Evolutionary conservation across 2,329 filamentous ascomycete genomes (phyloP), one percentile per base, ranked within the genome.

Genomic region (Huntiella omanensis): DNA sequence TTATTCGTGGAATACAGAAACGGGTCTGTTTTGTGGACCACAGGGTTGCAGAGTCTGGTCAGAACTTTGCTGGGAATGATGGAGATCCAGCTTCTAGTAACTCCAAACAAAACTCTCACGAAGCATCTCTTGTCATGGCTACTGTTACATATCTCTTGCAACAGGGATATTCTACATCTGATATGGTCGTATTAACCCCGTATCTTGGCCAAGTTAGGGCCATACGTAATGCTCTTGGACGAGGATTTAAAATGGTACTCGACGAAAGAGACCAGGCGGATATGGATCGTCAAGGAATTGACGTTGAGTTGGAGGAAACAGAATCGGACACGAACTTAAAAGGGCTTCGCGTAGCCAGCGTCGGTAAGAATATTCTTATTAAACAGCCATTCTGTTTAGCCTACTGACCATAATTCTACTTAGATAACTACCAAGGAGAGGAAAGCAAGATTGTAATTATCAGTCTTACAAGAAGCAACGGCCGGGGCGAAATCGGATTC

Each of bases 341-440:
- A 63, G 56, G 11, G 0, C 62, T 85, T 12, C 64, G 69, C 0
- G 63, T 86, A 0, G 83, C 80, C 0, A 84, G 80, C 0, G 80
- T 86, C 44, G 77, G 77, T 80, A 59, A 56, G 70, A 15, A 33
- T 3, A 17, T 16, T n/a, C 36, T 10, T 39, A 19, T 15, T 16
- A 16, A 10, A 39, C n/a, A 13, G 4, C 8, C 36, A 15, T 2
- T 11, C 4, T 19, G 4, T 11, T 4, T 19, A 33, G 11, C 16
- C 19, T 35, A 36, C 33, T 28, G 4, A 32, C 8, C 6, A 13
- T 46, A 12, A 3, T 2, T 41, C 4, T 33, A 4, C 33, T 1
- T 15, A 78, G 80, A 86, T 51, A 86, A 86, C 50, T 87, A 81
- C 48, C 82, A 86, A 56, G 80, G 82, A 1, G 81, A 86, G 54